These are phyloP conservation scores for Penicillium expansum DNA, from an alignment of 2,329 filamentous ascomycete species.

Conservation along the genomic window DNA sequence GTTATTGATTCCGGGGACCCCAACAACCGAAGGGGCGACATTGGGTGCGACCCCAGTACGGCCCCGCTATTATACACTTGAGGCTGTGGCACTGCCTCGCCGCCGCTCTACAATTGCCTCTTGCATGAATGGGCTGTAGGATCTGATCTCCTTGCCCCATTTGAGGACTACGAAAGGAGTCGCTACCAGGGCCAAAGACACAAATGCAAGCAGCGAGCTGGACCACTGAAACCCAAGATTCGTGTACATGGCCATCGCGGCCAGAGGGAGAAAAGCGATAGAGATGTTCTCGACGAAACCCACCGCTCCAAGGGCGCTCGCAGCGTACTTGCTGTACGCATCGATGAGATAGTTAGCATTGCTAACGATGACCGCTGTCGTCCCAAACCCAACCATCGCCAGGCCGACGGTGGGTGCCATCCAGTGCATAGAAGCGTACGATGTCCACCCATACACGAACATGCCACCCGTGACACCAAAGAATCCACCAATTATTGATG, in stretches of 20 bases:
- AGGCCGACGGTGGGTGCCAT: conserved; percentile 34
- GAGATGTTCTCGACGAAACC: conserved; percentile 45
- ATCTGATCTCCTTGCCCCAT: conserved; percentile 40
- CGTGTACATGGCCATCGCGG: conserved; percentile 39
- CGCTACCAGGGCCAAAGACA: conserved; percentile 38
- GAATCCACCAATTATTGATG: conserved; percentile 39
- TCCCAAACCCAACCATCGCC: conserved; percentile 40
- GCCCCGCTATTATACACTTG: background rate
- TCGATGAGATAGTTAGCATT: conserved; percentile 50
- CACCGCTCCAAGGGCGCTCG: conserved; percentile 46
- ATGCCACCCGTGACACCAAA: conserved; percentile 28
- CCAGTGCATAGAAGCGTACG: conserved; percentile 27
- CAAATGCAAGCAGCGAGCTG: conserved; percentile 43
- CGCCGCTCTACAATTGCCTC: background rate
- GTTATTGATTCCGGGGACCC: too few species aligned
- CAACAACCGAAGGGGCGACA: background rate
- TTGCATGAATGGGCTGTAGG: background rate
- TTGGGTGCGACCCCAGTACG: background rate
- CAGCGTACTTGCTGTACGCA: conserved; percentile 49
- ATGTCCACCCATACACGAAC: conserved; percentile 38
- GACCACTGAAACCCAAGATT: conserved; percentile 46
- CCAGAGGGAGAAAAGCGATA: conserved; percentile 47
- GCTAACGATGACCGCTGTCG: conserved; percentile 46
- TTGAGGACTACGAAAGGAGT: conserved; percentile 42
- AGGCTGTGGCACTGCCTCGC: background rate